Conservation (phyloP, 140 eudicot species). For the Cichorium intybus region DNA sequence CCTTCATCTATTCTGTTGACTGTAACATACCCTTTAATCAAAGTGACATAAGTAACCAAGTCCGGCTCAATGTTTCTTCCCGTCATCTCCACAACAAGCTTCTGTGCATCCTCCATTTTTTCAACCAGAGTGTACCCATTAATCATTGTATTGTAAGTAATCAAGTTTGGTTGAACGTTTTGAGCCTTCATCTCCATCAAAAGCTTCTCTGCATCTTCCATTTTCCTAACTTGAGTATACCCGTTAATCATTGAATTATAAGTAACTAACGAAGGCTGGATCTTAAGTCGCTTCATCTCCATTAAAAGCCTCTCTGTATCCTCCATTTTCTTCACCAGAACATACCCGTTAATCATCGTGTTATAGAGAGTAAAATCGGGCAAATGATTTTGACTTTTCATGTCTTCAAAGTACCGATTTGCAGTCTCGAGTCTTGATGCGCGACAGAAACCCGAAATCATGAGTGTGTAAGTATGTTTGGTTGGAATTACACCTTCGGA, state of each 20-base stretch:
- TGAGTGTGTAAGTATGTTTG: slow-evolving; percentile 42
- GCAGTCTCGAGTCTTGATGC: slow-evolving; percentile 53
- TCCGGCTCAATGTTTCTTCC: slow-evolving; percentile 25
- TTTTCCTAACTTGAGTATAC: slow-evolving; percentile 41
- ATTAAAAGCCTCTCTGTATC: slow-evolving; percentile 68
- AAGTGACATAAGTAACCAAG: slow-evolving; percentile 25
- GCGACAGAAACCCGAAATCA: slow-evolving; percentile 80
- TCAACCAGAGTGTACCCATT: slow-evolving; percentile 20
- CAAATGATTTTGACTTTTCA: slow-evolving; percentile 45
- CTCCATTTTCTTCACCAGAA: slow-evolving; percentile 54
- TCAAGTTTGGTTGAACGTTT: slow-evolving; percentile 12
- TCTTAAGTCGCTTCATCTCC: slow-evolving; percentile 66
- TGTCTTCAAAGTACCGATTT: slow-evolving; percentile 53
- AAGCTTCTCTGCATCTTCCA: slow-evolving; percentile 26
- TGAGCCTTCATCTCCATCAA: slow-evolving; percentile 27
- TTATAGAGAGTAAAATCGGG: slow-evolving; percentile 65
- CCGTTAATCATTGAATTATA: slow-evolving; percentile 79
- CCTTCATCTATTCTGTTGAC: slow-evolving; percentile 45
- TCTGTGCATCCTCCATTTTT: slow-evolving; percentile 25
- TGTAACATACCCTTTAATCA: slow-evolving; percentile 34
- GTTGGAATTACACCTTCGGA: slow-evolving; percentile 62
- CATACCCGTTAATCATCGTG: slow-evolving; percentile 61
- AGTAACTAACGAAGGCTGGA: slow-evolving; percentile 62
- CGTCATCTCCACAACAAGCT: slow-evolving; percentile 29
- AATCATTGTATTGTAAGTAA: slow-evolving; percentile 26